A percentile compares a stretch with the other conserved stretches of the same genome.
phyloP scores from a whole-genome alignment of 768 basidiomycete species.

The Panaeolus papilionaceus region DNA sequence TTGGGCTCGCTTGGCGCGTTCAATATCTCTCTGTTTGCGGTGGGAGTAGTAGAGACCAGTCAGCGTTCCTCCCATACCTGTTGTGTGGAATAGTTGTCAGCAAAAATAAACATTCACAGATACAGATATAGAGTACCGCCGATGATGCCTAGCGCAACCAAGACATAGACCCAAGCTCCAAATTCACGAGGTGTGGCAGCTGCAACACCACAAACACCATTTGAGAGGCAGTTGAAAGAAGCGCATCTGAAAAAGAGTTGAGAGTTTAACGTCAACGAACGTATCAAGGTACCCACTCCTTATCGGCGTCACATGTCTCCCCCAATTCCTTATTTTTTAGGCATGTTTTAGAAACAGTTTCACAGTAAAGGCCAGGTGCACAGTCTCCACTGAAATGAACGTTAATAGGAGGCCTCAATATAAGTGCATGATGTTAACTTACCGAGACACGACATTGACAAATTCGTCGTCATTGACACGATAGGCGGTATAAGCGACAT shows the following conservation, averaged over 20 bases:
- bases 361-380: slow-evolving; percentile 75
- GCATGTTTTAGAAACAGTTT: slow-evolving; percentile 63
- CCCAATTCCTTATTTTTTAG: slow-evolving; percentile 62
- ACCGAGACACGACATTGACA: slow-evolving; percentile 85
- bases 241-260: slow-evolving; percentile 55
- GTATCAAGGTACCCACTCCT: slow-evolving; percentile 44
- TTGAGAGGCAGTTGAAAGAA: slow-evolving; percentile 74
- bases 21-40: slow-evolving; percentile 70
- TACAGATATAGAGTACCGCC: slow-evolving; percentile 55
- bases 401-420: not conserved
- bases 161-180: slow-evolving; percentile 69
- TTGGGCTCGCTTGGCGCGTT: slow-evolving; percentile 84
- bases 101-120: not conserved
- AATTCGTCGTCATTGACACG: slow-evolving; percentile 60
- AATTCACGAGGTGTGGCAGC: slow-evolving; percentile 69
- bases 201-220: slow-evolving; percentile 65
- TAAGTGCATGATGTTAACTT: slow-evolving; percentile 24
- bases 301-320: slow-evolving; percentile 59
- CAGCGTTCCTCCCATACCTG: slow-evolving; percentile 80
- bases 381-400: slow-evolving; percentile 67
- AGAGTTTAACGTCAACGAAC: not conserved
- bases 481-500: slow-evolving; percentile 81
- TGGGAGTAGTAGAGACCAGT: slow-evolving; percentile 74
- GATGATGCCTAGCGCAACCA: slow-evolving; percentile 75
- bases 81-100: slow-evolving; percentile 6